These are phyloP conservation scores for Mycosphaerelloides madeirae DNA, from an alignment of 2,329 filamentous ascomycete genomes.

Conservation along the genomic window DNA sequence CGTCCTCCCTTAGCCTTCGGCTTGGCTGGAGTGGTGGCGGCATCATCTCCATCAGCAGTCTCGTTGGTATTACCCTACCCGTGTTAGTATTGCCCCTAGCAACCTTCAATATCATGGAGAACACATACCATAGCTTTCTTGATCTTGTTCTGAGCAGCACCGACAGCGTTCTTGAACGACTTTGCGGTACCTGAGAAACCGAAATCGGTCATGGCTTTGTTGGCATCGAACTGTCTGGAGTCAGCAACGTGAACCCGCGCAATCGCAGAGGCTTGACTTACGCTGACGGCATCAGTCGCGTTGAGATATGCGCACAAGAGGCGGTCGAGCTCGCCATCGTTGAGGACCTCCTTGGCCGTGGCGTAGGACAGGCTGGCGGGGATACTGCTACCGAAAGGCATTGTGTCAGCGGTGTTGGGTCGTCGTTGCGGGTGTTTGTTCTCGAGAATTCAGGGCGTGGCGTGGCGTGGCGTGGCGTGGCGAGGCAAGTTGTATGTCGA, in stretches of 20 bases:
- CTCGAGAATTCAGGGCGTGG: neutral
- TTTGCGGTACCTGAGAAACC: constrained; percentile 12
- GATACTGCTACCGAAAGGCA: constrained; percentile 12
- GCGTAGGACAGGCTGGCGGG: constrained; percentile 15
- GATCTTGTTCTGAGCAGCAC: constrained; percentile 22
- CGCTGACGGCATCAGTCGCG: constrained; percentile 8
- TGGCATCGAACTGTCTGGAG: constrained; percentile 11
- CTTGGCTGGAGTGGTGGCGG: constrained; percentile 5
- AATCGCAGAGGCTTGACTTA: constrained; percentile 1
- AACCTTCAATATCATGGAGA: neutral
- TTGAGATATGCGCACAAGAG: constrained; percentile 21
- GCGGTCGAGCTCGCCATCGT: constrained; percentile 16
- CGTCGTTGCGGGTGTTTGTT: neutral
- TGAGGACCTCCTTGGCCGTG: constrained; percentile 18
- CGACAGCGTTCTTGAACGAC: constrained; percentile 20
- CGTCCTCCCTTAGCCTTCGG: constrained; percentile 2
- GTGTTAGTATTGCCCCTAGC: neutral
- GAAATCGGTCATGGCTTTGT: constrained; percentile 18
- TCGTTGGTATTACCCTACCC: neutral
- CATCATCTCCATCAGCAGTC: constrained; percentile 2
- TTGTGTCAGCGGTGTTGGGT: constrained; percentile 1
- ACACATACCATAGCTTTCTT: constrained; percentile 11
- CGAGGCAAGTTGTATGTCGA: no score
- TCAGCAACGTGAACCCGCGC: neutral
- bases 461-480: neutral